Evolutionary conservation across 768 basidiomycete genomes (phyloP).

Genomic region (Leccinum arenicola): DNA sequence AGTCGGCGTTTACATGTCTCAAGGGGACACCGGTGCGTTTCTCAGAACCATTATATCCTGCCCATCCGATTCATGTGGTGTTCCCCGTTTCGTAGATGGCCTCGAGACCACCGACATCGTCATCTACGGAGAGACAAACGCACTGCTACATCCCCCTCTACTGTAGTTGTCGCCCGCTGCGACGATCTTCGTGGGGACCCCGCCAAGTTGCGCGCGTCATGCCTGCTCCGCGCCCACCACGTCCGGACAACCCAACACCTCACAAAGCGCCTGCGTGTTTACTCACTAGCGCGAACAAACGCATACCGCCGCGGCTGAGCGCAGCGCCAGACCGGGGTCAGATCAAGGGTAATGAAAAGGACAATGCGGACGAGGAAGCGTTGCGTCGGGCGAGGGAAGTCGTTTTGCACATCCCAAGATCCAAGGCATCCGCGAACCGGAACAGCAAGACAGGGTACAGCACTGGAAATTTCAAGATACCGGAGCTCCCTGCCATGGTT

Average conservation of each 20-base stretch:
- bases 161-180: constrained; percentile 9
- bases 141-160: constrained; percentile 7
- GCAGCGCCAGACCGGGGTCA: not conserved
- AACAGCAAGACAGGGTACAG: constrained; percentile 6
- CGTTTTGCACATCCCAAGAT: constrained; percentile 37
- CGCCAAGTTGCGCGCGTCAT: constrained; percentile 54
- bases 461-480: constrained; percentile 43
- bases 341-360: constrained; percentile 18
- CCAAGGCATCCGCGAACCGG: constrained; percentile 9
- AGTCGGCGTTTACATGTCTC: constrained; percentile 60
- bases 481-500: constrained; percentile 38
- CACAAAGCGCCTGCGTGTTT: constrained; percentile 54
- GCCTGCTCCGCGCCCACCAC: constrained; percentile 42
- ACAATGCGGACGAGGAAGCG: constrained; percentile 28
- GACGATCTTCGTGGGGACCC: constrained; percentile 15
- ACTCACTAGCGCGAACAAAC: constrained; percentile 15
- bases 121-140: constrained; percentile 42
- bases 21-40: constrained; percentile 61
- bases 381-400: constrained; percentile 36
- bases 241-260: constrained; percentile 80
- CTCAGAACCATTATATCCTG: too few species aligned
- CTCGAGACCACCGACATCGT: constrained; percentile 68
- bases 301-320: constrained; percentile 17
- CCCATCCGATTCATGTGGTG: not conserved
- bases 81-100: constrained; percentile 41